These are phyloP conservation scores for Spergularia marina DNA, from an alignment of 148 eudicot genomes.

Conservation along the genomic window DNA sequence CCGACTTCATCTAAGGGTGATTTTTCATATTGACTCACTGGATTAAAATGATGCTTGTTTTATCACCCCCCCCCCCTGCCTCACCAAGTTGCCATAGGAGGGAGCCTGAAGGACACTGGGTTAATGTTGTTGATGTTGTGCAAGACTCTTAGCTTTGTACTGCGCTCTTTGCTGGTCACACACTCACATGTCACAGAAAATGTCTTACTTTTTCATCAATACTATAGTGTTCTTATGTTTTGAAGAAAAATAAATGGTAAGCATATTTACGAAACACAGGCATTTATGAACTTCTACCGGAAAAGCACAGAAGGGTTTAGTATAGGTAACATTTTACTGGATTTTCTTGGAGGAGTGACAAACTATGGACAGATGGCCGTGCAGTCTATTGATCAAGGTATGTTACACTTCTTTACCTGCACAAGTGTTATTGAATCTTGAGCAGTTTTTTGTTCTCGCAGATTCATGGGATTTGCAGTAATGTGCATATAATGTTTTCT, in stretches of 20 bases:
- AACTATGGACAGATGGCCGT: slow-evolving; percentile 75
- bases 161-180: too few relatives aligned
- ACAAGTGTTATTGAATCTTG: slow-evolving; percentile 6
- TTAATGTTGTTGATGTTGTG: too few relatives aligned
- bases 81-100: too few relatives aligned
- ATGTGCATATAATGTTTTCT: neutral
- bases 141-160: too few relatives aligned
- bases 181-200: too few relatives aligned
- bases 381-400: slow-evolving; percentile 83
- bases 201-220: neutral
- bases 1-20: neutral
- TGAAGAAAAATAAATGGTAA: neutral
- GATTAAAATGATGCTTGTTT: too few relatives aligned
- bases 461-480: neutral
- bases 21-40: neutral
- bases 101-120: too few relatives aligned
- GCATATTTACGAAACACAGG: slow-evolving; percentile 35
- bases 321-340: slow-evolving; percentile 79
- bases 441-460: neutral
- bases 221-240: neutral
- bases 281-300: slow-evolving; percentile 65
- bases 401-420: slow-evolving; percentile 3
- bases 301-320: slow-evolving; percentile 91
- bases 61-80: too few relatives aligned
- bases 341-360: slow-evolving; percentile 66